These are phyloP conservation scores for Solanum tarijense DNA, from an alignment of 257 asterid genomes.

Conservation along the genomic window DNA sequence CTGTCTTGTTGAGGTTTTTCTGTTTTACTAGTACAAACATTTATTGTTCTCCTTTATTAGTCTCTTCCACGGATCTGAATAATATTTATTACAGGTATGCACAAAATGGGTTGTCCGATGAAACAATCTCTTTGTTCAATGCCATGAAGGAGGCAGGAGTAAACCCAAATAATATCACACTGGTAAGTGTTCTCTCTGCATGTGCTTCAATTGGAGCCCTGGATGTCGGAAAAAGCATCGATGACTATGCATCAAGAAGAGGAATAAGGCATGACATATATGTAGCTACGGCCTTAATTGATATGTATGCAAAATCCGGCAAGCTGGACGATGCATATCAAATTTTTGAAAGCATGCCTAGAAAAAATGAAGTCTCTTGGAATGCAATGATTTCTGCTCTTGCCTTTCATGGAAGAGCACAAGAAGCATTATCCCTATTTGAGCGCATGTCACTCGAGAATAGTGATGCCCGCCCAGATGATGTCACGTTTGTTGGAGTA, in stretches of 20 bases:
- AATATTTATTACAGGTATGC: conserved; percentile 45
- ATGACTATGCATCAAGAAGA: conserved; percentile 47
- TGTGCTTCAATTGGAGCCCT: conserved; percentile 84
- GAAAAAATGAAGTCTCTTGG: conserved; percentile 76
- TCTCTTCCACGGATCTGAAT: conserved; percentile 1
- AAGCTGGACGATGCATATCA: conserved; percentile 45
- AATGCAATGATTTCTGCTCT: conserved; percentile 82
- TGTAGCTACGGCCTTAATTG: conserved; percentile 71
- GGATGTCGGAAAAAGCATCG: conserved; percentile 53
- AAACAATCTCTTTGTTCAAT: conserved; percentile 50
- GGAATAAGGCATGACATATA: conserved; percentile 47
- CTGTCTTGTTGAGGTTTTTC: neutral
- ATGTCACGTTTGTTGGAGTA: conserved; percentile 62
- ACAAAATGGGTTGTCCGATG: conserved; percentile 72
- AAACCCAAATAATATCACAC: conserved; percentile 62
- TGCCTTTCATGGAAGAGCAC: conserved; percentile 67
- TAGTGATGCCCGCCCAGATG: conserved; percentile 36
- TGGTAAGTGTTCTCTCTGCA: conserved; percentile 69
- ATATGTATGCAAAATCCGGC: conserved; percentile 93
- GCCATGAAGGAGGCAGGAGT: conserved; percentile 56
- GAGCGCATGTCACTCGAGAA: conserved; percentile 46
- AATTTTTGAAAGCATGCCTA: conserved; percentile 57
- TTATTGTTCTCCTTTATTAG: neutral
- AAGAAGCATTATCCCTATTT: conserved; percentile 61
- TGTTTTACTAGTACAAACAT: neutral